Evolutionary conservation across 2,329 filamentous ascomycete genomes (phyloP).

Genomic region (Remersonia thermophila): DNA sequence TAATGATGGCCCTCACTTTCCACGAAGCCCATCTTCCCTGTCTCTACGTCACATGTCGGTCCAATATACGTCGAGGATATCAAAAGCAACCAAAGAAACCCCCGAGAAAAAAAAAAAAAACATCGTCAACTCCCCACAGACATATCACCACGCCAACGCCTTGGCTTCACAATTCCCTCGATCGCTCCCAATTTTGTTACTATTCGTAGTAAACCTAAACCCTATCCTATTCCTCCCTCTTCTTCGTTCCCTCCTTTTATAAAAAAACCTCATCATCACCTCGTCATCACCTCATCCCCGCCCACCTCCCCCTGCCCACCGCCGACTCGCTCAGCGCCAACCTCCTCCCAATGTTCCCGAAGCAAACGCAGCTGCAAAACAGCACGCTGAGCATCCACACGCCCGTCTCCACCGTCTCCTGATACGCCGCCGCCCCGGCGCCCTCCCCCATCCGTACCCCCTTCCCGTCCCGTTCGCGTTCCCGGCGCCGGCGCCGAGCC

Average conservation of each 20-base stretch:
- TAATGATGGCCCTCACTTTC: too few species aligned
- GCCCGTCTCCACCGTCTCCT: constrained; percentile 56
- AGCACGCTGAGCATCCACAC: constrained; percentile 90
- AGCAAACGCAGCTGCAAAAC: constrained; percentile 90
- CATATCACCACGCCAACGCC: too few species aligned
- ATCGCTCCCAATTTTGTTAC: too few species aligned
- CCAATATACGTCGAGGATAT: too few species aligned
- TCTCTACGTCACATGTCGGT: too few species aligned
- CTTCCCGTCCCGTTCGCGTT: neutral
- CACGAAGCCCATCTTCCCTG: too few species aligned
- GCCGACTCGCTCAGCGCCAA: constrained; percentile 46
- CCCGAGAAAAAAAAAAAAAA: too few species aligned
- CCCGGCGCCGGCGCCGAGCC: neutral
- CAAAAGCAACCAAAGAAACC: too few species aligned
- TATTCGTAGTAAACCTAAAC: too few species aligned
- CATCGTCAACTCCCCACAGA: too few species aligned
- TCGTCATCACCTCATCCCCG: constrained; percentile 23
- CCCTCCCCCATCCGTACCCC: neutral
- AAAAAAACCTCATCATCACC: neutral
- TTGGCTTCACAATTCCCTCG: too few species aligned
- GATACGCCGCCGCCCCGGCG: constrained; percentile 29
- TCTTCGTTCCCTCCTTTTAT: too few species aligned
- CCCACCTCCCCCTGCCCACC: constrained; percentile 33
- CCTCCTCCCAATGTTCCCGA: constrained; percentile 85
- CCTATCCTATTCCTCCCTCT: neutral